Base-by-base conservation (phyloP, 768 basidiomycete genomes). In the Pleurotus djamor region DNA sequence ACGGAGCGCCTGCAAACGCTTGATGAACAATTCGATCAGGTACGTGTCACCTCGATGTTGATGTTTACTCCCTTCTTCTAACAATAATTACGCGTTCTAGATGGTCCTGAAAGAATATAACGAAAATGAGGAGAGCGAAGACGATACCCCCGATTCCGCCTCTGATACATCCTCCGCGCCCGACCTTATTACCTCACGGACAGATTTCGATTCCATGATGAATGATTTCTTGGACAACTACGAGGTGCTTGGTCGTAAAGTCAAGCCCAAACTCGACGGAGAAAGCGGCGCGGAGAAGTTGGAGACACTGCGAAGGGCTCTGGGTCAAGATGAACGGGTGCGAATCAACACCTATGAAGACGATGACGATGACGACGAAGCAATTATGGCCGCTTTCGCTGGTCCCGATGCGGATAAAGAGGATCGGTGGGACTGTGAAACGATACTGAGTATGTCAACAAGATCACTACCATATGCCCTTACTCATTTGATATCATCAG, bases 361-460 rank as follows among this genome's bases (percentile, higher is more conserved):
- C 28, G 82, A 83, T 3, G 80, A 81, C 33, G 81, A 78, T 38
- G 74, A 74, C 3, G 80, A 77, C n/a, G 73, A 76, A 13, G 59
- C 75, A 8, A 70, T 77, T 48, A 73, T 74, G 37, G 65, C 75
- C 21, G 37, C 41, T 12, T 56, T 56, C 32, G 54, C 36, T 44
- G 41, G 41, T 8, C 76, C 80, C 1, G 79, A 82, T 43, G 81
- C 82, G 50, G 82, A 85, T 64, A 83, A 86, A 57, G 86, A 89
- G 64, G 88, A 90, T 63, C 76, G 85, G 48, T 99, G 97, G 97
- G 97, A 99, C 69, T 96, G 92, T 61, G 96, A 99, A 72, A 97
- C 94, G 1, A 91, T 99, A 41, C 77, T 99, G 2, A 88, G 96
- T 96, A 71, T 71, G 91, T 81, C 10, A 52, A 47, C 16, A 10